A percentile compares a stretch with the other conserved stretches of the same genome.
Conservation (phyloP, 2,329 filamentous ascomycete species). For the Pseudocercospora pini-densiflorae region DNA sequence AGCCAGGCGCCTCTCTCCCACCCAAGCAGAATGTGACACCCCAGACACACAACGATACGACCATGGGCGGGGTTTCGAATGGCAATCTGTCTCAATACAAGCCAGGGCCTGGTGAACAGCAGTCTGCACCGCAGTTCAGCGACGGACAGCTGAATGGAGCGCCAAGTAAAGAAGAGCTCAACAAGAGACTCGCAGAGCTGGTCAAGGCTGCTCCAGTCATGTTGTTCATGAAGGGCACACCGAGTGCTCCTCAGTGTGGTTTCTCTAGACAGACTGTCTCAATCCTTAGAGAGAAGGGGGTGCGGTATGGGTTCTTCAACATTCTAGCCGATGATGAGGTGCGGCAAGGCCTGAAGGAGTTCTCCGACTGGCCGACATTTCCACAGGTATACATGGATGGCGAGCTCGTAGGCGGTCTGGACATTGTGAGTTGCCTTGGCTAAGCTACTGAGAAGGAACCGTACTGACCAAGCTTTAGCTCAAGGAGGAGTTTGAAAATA, state of each 20-base stretch:
- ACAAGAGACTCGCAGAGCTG: slow-evolving; percentile 77
- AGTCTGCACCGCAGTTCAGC: slow-evolving; percentile 53
- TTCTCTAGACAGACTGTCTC: slow-evolving; percentile 90
- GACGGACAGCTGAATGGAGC: slow-evolving; percentile 49
- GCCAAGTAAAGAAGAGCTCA: slow-evolving; percentile 76
- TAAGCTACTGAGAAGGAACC: too few relatives aligned
- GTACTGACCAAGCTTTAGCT: slow-evolving; percentile 60
- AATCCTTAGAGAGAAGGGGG: slow-evolving; percentile 82
- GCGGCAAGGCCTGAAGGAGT: slow-evolving; percentile 93
- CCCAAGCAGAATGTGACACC: slow-evolving; percentile 45
- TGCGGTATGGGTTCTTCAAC: slow-evolving; percentile 99
- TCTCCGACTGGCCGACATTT: slow-evolving; percentile 98
- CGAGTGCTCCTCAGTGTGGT: slow-evolving; percentile 83
- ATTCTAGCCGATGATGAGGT: slow-evolving; percentile 98
- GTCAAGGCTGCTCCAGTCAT: slow-evolving; percentile 97
- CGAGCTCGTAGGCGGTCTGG: slow-evolving; percentile 88
- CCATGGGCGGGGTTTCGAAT: slow-evolving; percentile 32
- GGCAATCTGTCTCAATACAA: slow-evolving; percentile 49
- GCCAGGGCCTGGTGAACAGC: slow-evolving; percentile 47
- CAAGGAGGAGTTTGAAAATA: slow-evolving; percentile 87
- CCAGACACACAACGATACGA: slow-evolving; percentile 16
- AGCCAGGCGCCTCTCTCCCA: slow-evolving; percentile 46
- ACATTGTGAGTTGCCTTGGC: slow-evolving; percentile 73
- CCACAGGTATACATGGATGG: slow-evolving; percentile 92
- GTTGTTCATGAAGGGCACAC: slow-evolving; percentile 99